Conservation (phyloP, 495 filamentous ascomycete species). For the Xylaria palmicola region DNA sequence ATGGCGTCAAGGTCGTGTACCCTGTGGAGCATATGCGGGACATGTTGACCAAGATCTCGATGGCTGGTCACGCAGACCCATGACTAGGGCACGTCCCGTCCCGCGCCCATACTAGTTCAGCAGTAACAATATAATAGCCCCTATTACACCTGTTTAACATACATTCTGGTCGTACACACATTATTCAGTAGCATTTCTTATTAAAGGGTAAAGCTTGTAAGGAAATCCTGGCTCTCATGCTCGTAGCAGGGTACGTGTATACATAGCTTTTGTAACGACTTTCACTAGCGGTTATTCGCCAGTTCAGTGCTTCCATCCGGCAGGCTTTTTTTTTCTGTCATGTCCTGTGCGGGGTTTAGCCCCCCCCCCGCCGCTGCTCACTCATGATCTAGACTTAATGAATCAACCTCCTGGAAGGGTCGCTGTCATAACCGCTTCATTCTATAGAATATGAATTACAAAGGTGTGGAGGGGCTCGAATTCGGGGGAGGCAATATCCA, state of each 20-base stretch:
- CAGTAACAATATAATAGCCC: neutral
- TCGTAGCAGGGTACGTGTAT: neutral
- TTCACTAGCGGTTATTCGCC: too few species aligned
- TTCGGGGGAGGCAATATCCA: neutral
- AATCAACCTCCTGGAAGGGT: too few species aligned
- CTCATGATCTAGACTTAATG: too few species aligned
- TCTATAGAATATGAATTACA: neutral
- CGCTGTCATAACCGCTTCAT: too few species aligned
- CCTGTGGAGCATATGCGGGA: slow-evolving; percentile 31
- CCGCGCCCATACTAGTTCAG: neutral
- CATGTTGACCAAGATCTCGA: neutral
- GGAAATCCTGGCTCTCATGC: neutral
- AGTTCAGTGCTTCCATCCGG: too few species aligned
- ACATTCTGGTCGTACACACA: neutral
- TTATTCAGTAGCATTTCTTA: neutral
- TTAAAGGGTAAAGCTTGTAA: neutral
- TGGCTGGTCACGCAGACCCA: neutral
- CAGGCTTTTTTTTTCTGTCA: too few species aligned
- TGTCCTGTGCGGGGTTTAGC: too few species aligned
- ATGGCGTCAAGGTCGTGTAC: slow-evolving; percentile 64
- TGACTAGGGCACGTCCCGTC: neutral
- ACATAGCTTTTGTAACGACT: too few species aligned
- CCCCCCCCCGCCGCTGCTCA: too few species aligned
- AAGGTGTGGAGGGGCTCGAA: neutral
- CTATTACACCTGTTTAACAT: neutral